These are phyloP conservation scores for Pochonia chlamydosporia DNA, from an alignment of 2,329 filamentous ascomycete species.

Conservation along the genomic window DNA sequence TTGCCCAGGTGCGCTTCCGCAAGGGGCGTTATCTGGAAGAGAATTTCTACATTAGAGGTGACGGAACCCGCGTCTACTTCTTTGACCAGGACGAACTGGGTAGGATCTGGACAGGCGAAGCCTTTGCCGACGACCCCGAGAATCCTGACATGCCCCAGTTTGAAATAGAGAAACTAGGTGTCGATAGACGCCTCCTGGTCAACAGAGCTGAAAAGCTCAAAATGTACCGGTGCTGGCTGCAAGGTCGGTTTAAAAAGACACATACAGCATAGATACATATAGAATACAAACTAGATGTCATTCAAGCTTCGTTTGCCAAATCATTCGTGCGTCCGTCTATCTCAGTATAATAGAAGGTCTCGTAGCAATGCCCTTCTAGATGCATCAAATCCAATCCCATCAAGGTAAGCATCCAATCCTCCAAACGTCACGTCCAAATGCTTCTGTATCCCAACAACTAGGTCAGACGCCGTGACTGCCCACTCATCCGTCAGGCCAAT, in stretches of 20 bases:
- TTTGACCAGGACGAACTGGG: conserved; percentile 83
- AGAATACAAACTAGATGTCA: not conserved
- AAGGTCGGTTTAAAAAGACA: conserved; percentile 73
- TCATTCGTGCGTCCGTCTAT: too few relatives aligned
- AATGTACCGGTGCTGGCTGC: conserved; percentile 98
- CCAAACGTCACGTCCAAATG: conserved; percentile 61
- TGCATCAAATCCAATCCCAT: conserved; percentile 48
- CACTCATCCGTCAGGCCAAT: conserved; percentile 73
- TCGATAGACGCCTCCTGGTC: conserved; percentile 84
- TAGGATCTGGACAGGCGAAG: conserved; percentile 64
- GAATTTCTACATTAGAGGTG: conserved; percentile 94
- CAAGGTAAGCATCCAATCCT: conserved; percentile 60
- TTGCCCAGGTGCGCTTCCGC: conserved; percentile 95
- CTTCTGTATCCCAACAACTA: conserved; percentile 52
- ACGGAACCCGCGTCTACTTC: conserved; percentile 95
- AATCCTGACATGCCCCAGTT: conserved; percentile 40
- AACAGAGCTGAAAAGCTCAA: conserved; percentile 88
- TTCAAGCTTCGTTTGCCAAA: too few relatives aligned
- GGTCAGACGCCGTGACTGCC: conserved; percentile 56
- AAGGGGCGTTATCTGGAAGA: conserved; percentile 91
- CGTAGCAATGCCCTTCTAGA: conserved; percentile 35
- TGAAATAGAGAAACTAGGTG: conserved; percentile 69
- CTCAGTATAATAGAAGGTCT: conserved; percentile 36
- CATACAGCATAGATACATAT: conserved; percentile 25
- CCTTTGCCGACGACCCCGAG: conserved; percentile 17